phyloP scores from a whole-genome alignment of 306 rosid species.

The Vachellia collinsii region DNA sequence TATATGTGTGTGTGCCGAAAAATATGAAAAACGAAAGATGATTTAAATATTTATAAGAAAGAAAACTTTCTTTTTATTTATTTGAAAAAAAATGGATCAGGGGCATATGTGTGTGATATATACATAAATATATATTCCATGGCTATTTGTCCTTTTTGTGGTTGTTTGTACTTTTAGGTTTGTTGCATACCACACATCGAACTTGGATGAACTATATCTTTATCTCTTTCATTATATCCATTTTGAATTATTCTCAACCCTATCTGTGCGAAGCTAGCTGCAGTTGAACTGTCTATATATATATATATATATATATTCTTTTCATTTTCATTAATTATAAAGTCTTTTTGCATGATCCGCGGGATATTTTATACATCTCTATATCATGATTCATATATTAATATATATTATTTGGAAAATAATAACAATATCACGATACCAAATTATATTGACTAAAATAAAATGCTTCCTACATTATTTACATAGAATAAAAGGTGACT shows the following conservation, averaged over 20 bases:
- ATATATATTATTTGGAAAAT: not conserved
- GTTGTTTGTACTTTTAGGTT: conserved; percentile 51
- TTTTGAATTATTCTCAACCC: not conserved
- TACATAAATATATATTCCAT: not conserved
- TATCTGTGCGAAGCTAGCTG: not conserved
- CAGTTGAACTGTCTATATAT: not conserved
- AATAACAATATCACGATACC: not conserved
- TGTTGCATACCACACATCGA: conserved; percentile 20
- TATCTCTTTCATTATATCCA: not conserved
- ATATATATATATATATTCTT: not conserved
- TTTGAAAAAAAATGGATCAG: conserved; percentile 18
- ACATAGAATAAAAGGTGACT: no score
- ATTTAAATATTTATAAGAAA: not conserved
- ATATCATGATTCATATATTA: not conserved
- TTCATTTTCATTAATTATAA: not conserved
- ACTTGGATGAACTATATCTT: not conserved
- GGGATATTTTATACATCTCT: not conserved
- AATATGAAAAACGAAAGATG: not conserved
- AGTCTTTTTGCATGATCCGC: not conserved
- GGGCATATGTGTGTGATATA: conserved; percentile 35
- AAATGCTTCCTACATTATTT: not conserved
- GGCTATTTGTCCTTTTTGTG: conserved; percentile 55
- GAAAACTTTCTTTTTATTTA: not conserved
- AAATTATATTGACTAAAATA: not conserved
- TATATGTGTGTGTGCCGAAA: not conserved